Evolutionary conservation across 192 early-diverging fungal genomes (phyloP), one percentile per base, ranked within the genome.

Genomic region (Entomortierella lignicola): DNA sequence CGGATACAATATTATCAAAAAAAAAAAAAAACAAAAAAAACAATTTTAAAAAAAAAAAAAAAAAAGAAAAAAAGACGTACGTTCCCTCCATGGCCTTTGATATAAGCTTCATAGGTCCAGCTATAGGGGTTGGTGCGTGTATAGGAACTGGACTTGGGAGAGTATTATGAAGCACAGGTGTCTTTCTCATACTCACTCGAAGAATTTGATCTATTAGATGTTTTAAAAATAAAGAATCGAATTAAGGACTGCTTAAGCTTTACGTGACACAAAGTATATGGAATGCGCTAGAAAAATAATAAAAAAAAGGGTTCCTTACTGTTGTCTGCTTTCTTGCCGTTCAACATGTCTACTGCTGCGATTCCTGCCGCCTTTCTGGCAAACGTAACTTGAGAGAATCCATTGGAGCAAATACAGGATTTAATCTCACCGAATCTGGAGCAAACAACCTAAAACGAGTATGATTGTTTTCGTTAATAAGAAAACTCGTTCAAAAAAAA

Each of bases 321-420:
- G 23, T 79, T 69, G 26, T 79, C 75, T 2, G 75, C 75, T 52
- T 59, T 70, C 48, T 79, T 79, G 47, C 75, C 75, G 30, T 79
- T 70, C 54, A 79, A 48, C 0, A 48, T 70, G 27, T 69, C 54
- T 3, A 79, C 48, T 13, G 75, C 75, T 26, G 75, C 75, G 18
- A 52, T 0, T 39, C 41, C 75, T 4, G 75, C 75, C 8, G 75
- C 75, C 21, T 20, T 79, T 32, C 75, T 59, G 0, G 75, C 75
- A 60, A 66, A 79, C 0, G 75, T 79, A 39, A 79, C 75, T 31
- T 79, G 67, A 11, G 75, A 69, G 26, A 60, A 70, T 55, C 75
- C 75, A 42, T 70, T 58, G 3, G 52, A 44, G 42, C 75, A 79
- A 8, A 79, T 55, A 51, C 75, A 79, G 1, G 75, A 79, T 25